phyloP scores from a whole-genome alignment of 2,329 filamentous ascomycete genomes.

The Aspergillus fumigatiaffinis region DNA sequence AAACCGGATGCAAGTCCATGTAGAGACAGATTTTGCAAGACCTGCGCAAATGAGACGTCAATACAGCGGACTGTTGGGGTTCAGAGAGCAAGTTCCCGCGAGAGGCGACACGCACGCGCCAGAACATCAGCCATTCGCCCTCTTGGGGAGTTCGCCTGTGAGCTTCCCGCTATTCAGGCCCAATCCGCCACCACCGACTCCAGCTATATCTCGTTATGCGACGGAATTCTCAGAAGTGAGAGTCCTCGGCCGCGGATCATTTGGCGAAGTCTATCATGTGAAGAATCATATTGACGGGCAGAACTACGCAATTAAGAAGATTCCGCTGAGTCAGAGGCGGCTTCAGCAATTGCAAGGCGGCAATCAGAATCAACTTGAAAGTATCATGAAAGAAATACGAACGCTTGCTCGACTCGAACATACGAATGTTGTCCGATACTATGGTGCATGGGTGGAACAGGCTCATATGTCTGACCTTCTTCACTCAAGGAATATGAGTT shows the following conservation, averaged over 20 bases:
- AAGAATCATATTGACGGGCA: conserved; percentile 59
- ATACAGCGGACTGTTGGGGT: conserved; percentile 11
- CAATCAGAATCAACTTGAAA: conserved; percentile 52
- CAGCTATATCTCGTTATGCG: conserved; percentile 42
- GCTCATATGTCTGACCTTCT: conserved; percentile 22
- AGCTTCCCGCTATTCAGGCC: conserved; percentile 28
- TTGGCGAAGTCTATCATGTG: conserved; percentile 61
- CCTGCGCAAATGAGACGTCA: conserved; percentile 8
- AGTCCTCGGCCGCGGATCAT: conserved; percentile 61
- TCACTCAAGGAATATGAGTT: conserved; percentile 3
- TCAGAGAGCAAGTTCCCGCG: conserved; percentile 16
- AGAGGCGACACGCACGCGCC: conserved; percentile 15
- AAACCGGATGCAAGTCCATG: conserved; percentile 12
- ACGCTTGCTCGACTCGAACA: conserved; percentile 61
- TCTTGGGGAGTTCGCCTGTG: conserved; percentile 29
- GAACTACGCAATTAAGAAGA: conserved; percentile 64
- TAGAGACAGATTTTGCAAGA: conserved; percentile 11
- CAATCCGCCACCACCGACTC: conserved; percentile 18
- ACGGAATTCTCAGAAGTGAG: conserved; percentile 52
- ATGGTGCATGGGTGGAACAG: conserved; percentile 61
- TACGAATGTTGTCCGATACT: conserved; percentile 64
- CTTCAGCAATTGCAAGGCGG: conserved; percentile 51
- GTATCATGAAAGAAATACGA: conserved; percentile 57
- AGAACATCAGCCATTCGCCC: conserved; percentile 20
- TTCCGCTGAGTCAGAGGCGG: conserved; percentile 52